These are phyloP conservation scores for Yamadazyma atmosphaerica DNA, from an alignment of 1,139 yeast species.

Conservation along the genomic window DNA sequence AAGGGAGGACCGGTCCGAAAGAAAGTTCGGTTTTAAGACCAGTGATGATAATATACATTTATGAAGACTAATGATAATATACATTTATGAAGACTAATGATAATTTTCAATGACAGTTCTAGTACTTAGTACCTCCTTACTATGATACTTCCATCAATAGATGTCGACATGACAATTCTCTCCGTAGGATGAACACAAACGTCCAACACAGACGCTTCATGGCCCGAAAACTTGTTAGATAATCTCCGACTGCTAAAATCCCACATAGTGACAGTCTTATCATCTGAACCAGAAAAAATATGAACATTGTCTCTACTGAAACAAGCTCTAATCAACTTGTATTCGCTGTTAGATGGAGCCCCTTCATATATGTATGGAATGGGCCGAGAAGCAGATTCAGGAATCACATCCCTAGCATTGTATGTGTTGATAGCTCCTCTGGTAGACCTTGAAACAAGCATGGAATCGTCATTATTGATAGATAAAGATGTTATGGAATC, in stretches of 20 bases:
- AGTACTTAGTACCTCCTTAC: conserved; percentile 25
- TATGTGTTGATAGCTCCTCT: conserved; percentile 59
- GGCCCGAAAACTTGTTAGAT: conserved; percentile 55
- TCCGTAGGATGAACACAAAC: conserved; percentile 47
- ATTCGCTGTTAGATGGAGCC: conserved; percentile 51
- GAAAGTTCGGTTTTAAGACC: conserved; percentile 25
- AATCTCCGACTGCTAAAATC: conserved; percentile 53
- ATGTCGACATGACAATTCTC: conserved; percentile 42
- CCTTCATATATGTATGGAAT: conserved; percentile 56
- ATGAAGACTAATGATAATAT: neutral
- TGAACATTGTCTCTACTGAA: conserved; percentile 39
- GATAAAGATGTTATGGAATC: conserved; percentile 55
- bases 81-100: neutral
- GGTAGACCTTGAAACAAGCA: conserved; percentile 55
- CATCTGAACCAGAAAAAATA: conserved; percentile 64
- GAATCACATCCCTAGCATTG: conserved; percentile 49
- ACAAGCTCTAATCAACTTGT: conserved; percentile 49
- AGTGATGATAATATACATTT: neutral
- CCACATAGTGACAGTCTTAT: conserved; percentile 61
- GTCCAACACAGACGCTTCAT: conserved; percentile 61
- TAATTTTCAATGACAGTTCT: no score
- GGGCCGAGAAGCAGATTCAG: conserved; percentile 38
- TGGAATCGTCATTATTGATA: conserved; percentile 49
- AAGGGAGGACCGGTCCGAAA: conserved; percentile 16
- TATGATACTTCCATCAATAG: conserved; percentile 52